Conservation (phyloP, 164 flowering plant genomes). For the Malania oleifera region DNA sequence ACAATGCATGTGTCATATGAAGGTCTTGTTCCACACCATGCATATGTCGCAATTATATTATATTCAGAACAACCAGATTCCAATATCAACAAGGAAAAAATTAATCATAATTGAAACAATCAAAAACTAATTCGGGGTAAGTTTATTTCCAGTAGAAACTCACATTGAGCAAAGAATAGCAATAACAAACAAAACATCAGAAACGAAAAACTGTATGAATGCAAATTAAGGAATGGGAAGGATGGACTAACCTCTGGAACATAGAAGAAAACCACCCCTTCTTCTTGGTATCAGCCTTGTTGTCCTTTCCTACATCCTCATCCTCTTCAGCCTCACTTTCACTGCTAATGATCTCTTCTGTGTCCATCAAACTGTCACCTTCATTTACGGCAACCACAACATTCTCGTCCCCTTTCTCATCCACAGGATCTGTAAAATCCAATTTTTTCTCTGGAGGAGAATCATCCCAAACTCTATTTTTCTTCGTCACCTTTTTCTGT, state of each 20-base stretch:
- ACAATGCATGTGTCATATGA: too few species aligned
- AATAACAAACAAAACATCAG: too few species aligned
- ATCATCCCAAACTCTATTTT: constrained; percentile 93
- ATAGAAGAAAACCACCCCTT: constrained; percentile 95
- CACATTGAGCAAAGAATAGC: too few species aligned
- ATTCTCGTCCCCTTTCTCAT: constrained; percentile 54
- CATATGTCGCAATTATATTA: too few species aligned
- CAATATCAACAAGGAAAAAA: too few species aligned
- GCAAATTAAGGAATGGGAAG: not conserved
- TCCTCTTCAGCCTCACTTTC: constrained; percentile 79
- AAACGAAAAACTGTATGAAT: not conserved
- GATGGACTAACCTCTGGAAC: constrained; percentile 74
- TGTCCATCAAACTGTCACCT: constrained; percentile 97
- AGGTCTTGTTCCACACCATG: too few species aligned
- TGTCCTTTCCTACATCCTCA: constrained; percentile 35
- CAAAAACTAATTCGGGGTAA: too few species aligned
- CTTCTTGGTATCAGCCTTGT: constrained; percentile 53
- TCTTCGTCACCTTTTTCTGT: constrained; percentile 71
- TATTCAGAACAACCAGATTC: too few species aligned
- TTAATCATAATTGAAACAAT: too few species aligned
- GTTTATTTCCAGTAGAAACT: too few species aligned
- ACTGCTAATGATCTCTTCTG: constrained; percentile 73
- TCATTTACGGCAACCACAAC: constrained; percentile 42
- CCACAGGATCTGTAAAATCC: constrained; percentile 80
- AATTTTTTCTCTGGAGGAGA: constrained; percentile 56